These are phyloP conservation scores for Microstegium vimineum DNA, from an alignment of 176 grass and related monocot species.

Conservation along the genomic window DNA sequence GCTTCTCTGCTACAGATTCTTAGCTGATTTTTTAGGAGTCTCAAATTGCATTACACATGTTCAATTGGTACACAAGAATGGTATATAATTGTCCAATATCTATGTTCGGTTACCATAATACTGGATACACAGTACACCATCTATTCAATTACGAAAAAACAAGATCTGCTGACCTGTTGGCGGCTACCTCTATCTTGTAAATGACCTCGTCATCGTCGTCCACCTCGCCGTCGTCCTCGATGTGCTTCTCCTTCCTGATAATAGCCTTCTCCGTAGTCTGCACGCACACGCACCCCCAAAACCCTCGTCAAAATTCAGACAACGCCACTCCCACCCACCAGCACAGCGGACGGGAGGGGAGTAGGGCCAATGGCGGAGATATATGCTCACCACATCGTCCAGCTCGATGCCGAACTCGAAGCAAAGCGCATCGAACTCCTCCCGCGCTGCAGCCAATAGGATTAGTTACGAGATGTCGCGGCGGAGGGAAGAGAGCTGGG, in stretches of 20 bases:
- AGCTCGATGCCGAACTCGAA: slow-evolving; percentile 99
- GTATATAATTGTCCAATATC: not conserved
- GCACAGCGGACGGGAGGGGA: not conserved
- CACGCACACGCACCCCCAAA: not conserved
- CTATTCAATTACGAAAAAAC: not conserved
- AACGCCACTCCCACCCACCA: not conserved
- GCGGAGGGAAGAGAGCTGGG: not conserved
- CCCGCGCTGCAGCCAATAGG: slow-evolving; percentile 48
- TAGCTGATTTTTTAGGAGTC: not conserved
- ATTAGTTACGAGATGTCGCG: not conserved
- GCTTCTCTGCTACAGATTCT: not conserved
- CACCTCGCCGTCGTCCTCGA: slow-evolving; percentile 45
- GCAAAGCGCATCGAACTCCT: slow-evolving; percentile 78
- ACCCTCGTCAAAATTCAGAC: not conserved
- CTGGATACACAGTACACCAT: too few species aligned
- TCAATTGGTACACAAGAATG: not conserved
- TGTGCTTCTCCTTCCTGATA: slow-evolving; percentile 85
- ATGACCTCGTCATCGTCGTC: slow-evolving; percentile 84
- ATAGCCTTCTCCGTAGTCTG: slow-evolving; percentile 96
- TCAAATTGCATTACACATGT: not conserved
- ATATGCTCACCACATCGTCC: slow-evolving; percentile 69
- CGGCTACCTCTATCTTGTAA: slow-evolving; percentile 87
- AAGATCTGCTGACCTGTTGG: slow-evolving; percentile 62
- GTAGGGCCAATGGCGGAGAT: not conserved
- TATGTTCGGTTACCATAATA: not conserved